Percentiles rank a stretch among this genome's conserved stretches.
Conservation (phyloP, 2,329 filamentous ascomycete species). For the Pseudogymnoascus sp. region DNA sequence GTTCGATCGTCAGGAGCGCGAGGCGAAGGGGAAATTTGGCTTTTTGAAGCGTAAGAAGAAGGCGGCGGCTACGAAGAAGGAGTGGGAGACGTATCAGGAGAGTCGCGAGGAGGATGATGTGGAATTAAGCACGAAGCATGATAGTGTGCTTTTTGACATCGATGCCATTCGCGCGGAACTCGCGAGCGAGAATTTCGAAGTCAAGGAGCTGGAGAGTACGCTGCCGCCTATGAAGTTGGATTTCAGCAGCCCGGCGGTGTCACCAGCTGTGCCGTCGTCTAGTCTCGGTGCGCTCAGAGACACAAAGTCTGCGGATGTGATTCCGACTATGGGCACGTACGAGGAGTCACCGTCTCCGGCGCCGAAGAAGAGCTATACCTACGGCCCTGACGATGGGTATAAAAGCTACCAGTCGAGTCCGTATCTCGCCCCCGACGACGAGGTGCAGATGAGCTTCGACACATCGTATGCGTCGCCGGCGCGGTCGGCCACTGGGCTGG, state of each 20-base stretch:
- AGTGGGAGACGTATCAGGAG: constrained; percentile 92
- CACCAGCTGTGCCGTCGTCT: constrained; percentile 14
- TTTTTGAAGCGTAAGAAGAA: constrained; percentile 81
- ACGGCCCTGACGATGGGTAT: constrained; percentile 9
- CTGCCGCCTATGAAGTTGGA: constrained; percentile 83
- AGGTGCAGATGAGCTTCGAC: constrained; percentile 65
- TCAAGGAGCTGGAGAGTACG: constrained; percentile 79
- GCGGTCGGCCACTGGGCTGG: not conserved
- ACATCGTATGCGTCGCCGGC: constrained; percentile 43
- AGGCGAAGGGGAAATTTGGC: constrained; percentile 54
- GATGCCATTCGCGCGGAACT: constrained; percentile 87
- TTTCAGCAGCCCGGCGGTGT: constrained; percentile 26
- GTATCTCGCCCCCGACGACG: constrained; percentile 33
- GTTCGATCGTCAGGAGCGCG: constrained; percentile 69
- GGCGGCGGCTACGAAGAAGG: constrained; percentile 60
- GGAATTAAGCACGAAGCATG: constrained; percentile 18
- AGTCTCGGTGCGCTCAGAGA: not conserved
- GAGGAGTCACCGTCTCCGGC: constrained; percentile 8
- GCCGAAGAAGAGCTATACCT: constrained; percentile 12
- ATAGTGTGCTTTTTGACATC: constrained; percentile 77
- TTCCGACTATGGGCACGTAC: constrained; percentile 9
- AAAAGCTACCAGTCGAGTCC: constrained; percentile 7
- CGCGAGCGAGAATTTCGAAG: constrained; percentile 45
- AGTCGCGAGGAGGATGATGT: constrained; percentile 35
- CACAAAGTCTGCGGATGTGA: constrained; percentile 15